Base-by-base conservation (phyloP, 2,329 filamentous ascomycete genomes). In the Aspergillus sp. region DNA sequence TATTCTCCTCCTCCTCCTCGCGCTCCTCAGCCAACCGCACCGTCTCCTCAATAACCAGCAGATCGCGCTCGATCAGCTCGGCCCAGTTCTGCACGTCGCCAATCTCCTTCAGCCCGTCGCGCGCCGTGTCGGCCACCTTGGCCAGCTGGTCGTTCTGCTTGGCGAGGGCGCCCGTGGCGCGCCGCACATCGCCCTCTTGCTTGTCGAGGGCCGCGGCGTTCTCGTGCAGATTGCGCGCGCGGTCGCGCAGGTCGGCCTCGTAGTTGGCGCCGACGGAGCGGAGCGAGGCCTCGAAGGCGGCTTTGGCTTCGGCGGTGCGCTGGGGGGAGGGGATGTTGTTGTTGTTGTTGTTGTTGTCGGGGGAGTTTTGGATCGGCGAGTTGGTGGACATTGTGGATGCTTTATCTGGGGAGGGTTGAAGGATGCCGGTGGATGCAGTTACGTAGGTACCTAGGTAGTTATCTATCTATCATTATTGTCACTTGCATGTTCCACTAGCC, bases 61-160 rank as follows among this genome's bases (percentile, higher is more conserved):
- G 58, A 66, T 78, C 76, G 56, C 73, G 62, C 64, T 78, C 83
- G 62, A 86, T 76, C 73, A 84, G 74, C 73, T 85, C 83, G 17
- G 83, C 81, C 82, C 82, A 86, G 61, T 85, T 85, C 73, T 86
- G 83, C 54, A 86, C 74, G 60, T 86, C 82, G n/a, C 83, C 83
- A 56, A 85, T 76, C 67, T 85, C 81, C 66, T 84, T 85, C 56
- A 86, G 61, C 50, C 80, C 81, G 60, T 79, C 78, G 10, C 78
- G 76, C 55, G 78, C 79, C 58, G 75, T 76, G 55, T 82, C 80
- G 20, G 79, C 74, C 48, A 84, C 67, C 62, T 78, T 81, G 61
- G 79, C 75, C 72, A 79, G 79, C 64, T 80, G 75, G 29, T 75
- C 76, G 59, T 76, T 81, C 66, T 85, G 79, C 63, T 78, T 76